Evolutionary conservation across 2,329 filamentous ascomycete species (phyloP).

Genomic region (Penicillium sp.): DNA sequence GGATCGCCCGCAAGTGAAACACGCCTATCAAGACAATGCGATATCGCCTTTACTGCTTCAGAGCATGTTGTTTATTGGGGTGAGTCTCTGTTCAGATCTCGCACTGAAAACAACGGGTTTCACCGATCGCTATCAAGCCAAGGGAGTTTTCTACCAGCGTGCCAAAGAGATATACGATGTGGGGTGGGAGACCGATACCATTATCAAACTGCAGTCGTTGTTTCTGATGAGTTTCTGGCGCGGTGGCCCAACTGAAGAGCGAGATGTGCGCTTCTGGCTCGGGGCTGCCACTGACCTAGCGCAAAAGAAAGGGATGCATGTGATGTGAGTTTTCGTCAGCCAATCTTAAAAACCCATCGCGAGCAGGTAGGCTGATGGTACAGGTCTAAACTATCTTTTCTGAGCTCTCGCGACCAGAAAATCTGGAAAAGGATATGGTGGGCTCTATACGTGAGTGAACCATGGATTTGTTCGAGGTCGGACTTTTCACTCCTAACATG

Average conservation of each 20-base stretch:
- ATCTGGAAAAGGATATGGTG: constrained; percentile 58
- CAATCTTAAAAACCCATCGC: too few species aligned
- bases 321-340: constrained; percentile 35
- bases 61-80: constrained; percentile 60
- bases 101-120: constrained; percentile 53
- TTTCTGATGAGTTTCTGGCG: constrained; percentile 63
- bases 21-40: constrained; percentile 43
- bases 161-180: constrained; percentile 59
- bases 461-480: not conserved
- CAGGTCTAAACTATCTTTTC: constrained; percentile 37
- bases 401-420: constrained; percentile 36
- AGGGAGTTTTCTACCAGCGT: constrained; percentile 55
- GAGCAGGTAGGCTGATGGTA: constrained; percentile 6
- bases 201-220: constrained; percentile 55
- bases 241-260: constrained; percentile 53
- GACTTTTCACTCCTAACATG: not conserved
- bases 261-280: constrained; percentile 56
- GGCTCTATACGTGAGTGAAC: constrained; percentile 52
- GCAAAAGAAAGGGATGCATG: constrained; percentile 50
- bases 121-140: constrained; percentile 54
- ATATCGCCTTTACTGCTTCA: constrained; percentile 58
- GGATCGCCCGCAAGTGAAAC: constrained; percentile 51
- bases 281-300: constrained; percentile 57
- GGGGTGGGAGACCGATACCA: constrained; percentile 57
- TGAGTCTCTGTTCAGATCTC: constrained; percentile 57